These are phyloP conservation scores for Psidium friedrichsthalianum DNA, from an alignment of 345 rosid species.

Conservation along the genomic window DNA sequence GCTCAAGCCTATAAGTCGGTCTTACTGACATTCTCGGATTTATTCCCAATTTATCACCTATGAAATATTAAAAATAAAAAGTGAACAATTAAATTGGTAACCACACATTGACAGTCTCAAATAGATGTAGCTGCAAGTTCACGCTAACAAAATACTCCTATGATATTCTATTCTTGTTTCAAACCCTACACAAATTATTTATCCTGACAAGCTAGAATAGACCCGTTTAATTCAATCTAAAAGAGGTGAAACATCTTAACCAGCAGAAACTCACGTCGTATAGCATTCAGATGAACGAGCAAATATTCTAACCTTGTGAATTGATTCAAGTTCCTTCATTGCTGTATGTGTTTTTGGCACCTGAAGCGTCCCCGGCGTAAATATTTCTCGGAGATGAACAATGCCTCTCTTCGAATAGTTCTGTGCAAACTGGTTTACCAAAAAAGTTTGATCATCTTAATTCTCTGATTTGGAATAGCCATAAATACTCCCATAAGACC, in stretches of 20 bases:
- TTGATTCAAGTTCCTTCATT: constrained; percentile 83
- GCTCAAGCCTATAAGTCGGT: neutral
- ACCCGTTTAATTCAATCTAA: neutral
- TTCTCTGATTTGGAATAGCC: neutral
- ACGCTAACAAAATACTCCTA: neutral
- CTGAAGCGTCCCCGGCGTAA: constrained; percentile 50
- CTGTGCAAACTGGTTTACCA: constrained; percentile 52
- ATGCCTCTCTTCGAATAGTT: constrained; percentile 52
- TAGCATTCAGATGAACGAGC: neutral
- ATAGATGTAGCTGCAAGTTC: neutral
- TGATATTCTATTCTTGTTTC: neutral
- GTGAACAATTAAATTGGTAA: neutral
- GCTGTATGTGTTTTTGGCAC: constrained; percentile 57
- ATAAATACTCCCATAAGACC: neutral
- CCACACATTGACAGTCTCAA: neutral
- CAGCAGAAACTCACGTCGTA: neutral
- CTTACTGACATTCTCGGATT: neutral
- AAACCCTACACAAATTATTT: neutral
- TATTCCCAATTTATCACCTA: neutral
- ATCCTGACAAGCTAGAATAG: neutral
- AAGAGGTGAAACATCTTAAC: neutral
- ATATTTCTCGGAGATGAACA: constrained; percentile 77
- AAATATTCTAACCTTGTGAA: constrained; percentile 62
- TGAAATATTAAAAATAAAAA: neutral
- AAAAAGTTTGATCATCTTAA: neutral